Evolutionary conservation across 1,139 yeast species (phyloP), one percentile per base, ranked within the genome.

Genomic region (Diutina scorzettiae): DNA sequence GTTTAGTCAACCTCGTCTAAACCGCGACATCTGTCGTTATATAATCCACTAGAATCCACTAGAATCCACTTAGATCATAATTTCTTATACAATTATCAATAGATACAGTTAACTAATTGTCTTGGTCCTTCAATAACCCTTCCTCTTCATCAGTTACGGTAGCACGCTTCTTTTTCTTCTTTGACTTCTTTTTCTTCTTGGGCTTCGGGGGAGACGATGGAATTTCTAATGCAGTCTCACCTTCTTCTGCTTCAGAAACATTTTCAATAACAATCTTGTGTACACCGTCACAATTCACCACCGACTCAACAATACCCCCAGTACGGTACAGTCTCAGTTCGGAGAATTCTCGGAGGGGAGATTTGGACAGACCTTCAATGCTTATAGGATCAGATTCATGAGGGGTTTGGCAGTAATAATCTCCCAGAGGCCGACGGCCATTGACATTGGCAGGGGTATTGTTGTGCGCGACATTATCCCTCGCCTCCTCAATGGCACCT

Each of bases 181-280:
- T 21, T 20, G 14, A n/a, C 19, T 23, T 20, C 39, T n/a, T n/a
- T 14, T 34, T 34, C 16, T 23, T 23, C 24, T 34, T 34, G 17
- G 25, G 14, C 12, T 32, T 20, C 24, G 11, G 11, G 11, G 39
- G 39, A 23, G 28, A 23, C 17, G 27, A 28, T 1, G 39, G 39
- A 7, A 34, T 24, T 3, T n/a, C 30, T 11, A 16, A 5, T 4
- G 18, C 12, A 17, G 4, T 17, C 14, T 12, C 20, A 4, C 7
- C 12, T 12, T 36, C 29, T 32, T 67, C 72, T 23, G 58, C 63
- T 43, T 68, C 73, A 48, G 66, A 62, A 11, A 66, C 69, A 49
- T 74, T 77, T 53, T 81, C 89, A 55, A 87, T 86, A 48, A 87
- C 83, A 5, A 94, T 85, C 64, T 87, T 87, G 52, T 78, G 81